Conservation (phyloP, 1,284 basidiomycete genomes). For the Laetiporus sulphureus region DNA sequence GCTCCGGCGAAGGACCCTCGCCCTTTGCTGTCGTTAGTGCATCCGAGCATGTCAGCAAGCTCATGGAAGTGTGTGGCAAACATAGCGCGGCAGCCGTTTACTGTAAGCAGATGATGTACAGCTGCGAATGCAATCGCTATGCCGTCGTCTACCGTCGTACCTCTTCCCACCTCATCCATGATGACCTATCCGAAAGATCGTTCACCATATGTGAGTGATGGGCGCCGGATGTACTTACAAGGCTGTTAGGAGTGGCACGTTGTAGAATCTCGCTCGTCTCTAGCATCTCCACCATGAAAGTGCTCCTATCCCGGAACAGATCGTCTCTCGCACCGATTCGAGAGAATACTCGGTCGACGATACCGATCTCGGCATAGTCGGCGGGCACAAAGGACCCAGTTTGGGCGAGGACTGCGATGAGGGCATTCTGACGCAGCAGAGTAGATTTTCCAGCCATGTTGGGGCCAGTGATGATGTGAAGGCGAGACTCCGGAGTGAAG, state of each 20-base stretch:
- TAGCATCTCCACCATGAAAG: conserved; percentile 93
- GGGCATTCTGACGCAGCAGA: conserved; percentile 84
- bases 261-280: conserved; percentile 80
- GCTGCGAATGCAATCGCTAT: conserved; percentile 91
- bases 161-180: conserved; percentile 96
- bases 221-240: conserved; percentile 41
- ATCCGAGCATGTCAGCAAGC: conserved; percentile 78
- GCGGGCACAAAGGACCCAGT: conserved; percentile 93
- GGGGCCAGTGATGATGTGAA: conserved; percentile 89
- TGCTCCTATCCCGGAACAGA: conserved; percentile 86
- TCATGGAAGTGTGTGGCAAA: conserved; percentile 99
- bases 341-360: conserved; percentile 90
- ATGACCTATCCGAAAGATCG: conserved; percentile 61
- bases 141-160: conserved; percentile 90
- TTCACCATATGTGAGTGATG: not conserved
- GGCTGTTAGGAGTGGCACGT: conserved; percentile 74
- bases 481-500: conserved; percentile 50
- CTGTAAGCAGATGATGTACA: conserved; percentile 70
- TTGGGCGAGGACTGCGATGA: conserved; percentile 90
- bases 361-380: conserved; percentile 67
- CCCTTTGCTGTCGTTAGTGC: conserved; percentile 34
- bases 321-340: conserved; percentile 97
- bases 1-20: conserved; percentile 51
- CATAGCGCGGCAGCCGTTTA: conserved; percentile 77
- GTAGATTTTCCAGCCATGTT: conserved; percentile 98